Conservation (phyloP, 257 asterid species). For the Nicotiana noctiflora region DNA sequence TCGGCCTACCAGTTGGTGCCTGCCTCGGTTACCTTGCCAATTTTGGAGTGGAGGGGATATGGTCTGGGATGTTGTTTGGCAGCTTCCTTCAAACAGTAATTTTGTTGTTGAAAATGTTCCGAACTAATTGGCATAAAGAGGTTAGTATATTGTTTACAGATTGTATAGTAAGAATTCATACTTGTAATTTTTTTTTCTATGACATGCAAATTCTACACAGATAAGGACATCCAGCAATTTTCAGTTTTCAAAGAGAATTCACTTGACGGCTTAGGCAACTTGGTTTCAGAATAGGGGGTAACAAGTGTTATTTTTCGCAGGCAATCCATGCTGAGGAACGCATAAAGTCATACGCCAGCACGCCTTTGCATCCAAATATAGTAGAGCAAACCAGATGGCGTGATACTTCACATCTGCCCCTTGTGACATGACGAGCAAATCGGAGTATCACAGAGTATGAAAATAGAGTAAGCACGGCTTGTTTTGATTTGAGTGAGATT, state of each 20-base stretch:
- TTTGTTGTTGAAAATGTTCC: conserved; percentile 24
- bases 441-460: neutral
- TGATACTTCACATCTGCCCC: neutral
- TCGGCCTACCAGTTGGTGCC: conserved; percentile 79
- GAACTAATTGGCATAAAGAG: conserved; percentile 63
- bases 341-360: neutral
- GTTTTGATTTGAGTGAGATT: neutral
- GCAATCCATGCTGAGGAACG: conserved; percentile 51
- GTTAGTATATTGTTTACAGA: conserved; percentile 14
- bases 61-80: conserved; percentile 75
- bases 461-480: neutral
- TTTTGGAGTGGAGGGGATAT: conserved; percentile 65
- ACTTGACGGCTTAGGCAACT: neutral
- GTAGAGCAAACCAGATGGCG: neutral
- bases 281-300: neutral
- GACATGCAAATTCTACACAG: neutral
- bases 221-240: neutral
- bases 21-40: conserved; percentile 57
- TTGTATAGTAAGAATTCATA: neutral
- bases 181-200: neutral
- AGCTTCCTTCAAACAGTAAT: conserved; percentile 55
- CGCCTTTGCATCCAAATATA: neutral
- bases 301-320: conserved; percentile 26
- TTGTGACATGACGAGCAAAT: neutral
- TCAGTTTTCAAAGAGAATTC: neutral